A percentile compares a stretch with the other conserved stretches of the same genome.
Evolutionary conservation across 345 rosid species (phyloP).

Genomic region (Eucalyptus sideroxylon): DNA sequence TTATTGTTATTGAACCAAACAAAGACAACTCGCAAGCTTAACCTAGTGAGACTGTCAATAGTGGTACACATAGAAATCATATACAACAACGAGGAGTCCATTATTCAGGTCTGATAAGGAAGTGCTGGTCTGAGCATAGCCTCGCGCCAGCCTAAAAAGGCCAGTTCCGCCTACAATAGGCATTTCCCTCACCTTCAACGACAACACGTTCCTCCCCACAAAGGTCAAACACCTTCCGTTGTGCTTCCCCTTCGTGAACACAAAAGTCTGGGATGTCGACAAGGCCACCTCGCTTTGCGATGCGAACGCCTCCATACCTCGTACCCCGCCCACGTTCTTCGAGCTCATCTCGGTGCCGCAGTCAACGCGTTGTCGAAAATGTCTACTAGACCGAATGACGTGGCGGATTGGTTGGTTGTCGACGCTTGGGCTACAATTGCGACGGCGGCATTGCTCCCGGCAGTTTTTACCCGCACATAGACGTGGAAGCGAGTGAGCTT

Average conservation of each 20-base stretch:
- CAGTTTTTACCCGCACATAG: not conserved
- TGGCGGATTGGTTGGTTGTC: not conserved
- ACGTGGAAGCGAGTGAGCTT: slow-evolving; percentile 6
- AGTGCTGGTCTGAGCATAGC: not conserved
- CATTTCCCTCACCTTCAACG: not conserved
- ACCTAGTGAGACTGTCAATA: not conserved
- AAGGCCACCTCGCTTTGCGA: not conserved
- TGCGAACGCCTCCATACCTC: not conserved
- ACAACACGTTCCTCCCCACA: not conserved
- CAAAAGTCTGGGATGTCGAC: slow-evolving; percentile 1
- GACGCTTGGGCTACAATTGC: not conserved
- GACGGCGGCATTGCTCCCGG: not conserved
- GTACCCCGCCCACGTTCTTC: not conserved
- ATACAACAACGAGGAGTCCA: not conserved
- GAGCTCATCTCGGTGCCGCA: not conserved
- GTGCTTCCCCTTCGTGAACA: not conserved
- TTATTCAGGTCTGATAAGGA: not conserved
- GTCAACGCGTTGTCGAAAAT: not conserved
- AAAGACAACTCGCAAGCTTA: not conserved
- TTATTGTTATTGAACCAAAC: not conserved
- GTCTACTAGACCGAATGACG: not conserved
- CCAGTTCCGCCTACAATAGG: not conserved
- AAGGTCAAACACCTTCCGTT: not conserved
- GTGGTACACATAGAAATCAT: not conserved
- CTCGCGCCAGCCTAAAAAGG: not conserved